Conservation (phyloP, 352 stramenopile genomes). For the Pythium coloratum region DNA sequence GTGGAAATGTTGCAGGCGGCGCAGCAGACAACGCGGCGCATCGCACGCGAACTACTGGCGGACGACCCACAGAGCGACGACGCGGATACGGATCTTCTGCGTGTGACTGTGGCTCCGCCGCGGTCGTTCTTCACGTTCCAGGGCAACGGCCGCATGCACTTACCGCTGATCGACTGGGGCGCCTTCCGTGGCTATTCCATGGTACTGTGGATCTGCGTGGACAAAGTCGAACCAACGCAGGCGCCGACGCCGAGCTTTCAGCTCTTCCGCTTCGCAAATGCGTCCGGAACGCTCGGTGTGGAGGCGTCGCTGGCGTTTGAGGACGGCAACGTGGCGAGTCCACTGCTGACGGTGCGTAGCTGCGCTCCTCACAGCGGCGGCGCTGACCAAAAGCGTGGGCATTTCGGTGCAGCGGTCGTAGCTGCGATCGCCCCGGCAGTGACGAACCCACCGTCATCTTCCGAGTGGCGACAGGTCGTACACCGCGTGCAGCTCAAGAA, state of each 20-base stretch:
- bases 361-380: constrained; percentile 38
- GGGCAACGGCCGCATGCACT: constrained; percentile 62
- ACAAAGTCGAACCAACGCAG: not conserved
- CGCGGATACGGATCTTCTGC: constrained; percentile 15
- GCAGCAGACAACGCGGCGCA: constrained; percentile 15
- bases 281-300: constrained; percentile 63
- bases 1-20: constrained; percentile 20
- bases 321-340: constrained; percentile 23
- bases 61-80: constrained; percentile 2
- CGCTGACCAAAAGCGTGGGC: constrained; percentile 35
- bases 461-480: constrained; percentile 51
- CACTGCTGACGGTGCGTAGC: constrained; percentile 53
- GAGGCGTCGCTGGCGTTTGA: constrained; percentile 67
- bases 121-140: constrained; percentile 67
- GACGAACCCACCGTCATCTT: constrained; percentile 13
- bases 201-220: constrained; percentile 68
- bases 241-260: constrained; percentile 37
- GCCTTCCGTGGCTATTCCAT: constrained; percentile 81
- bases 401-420: constrained; percentile 34
- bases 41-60: constrained; percentile 18
- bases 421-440: constrained; percentile 28
- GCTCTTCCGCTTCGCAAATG: constrained; percentile 75
- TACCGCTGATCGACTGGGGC: constrained; percentile 79
- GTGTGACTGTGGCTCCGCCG: constrained; percentile 40
- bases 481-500: constrained; percentile 37